Percentiles rank a stretch among this genome's conserved stretches.
Evolutionary conservation across 345 rosid genomes (phyloP).

Genomic region (Fremontodendron californicum): DNA sequence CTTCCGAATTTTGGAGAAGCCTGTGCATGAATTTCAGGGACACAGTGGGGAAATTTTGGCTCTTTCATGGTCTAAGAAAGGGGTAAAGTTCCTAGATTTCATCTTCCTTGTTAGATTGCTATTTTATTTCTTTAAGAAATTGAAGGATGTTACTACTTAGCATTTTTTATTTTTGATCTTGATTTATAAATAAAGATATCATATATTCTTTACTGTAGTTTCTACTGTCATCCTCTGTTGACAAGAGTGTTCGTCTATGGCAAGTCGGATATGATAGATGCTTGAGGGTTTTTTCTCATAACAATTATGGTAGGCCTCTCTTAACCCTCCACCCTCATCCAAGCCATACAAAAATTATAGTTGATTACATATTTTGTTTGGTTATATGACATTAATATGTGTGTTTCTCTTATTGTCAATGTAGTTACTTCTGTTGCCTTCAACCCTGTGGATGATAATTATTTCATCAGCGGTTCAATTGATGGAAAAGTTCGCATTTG

Average conservation of each 20-base stretch:
- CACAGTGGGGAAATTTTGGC: constrained; percentile 56
- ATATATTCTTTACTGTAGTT: constrained; percentile 26
- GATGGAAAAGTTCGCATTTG: constrained; percentile 67
- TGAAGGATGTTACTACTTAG: not conserved
- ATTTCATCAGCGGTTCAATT: constrained; percentile 47
- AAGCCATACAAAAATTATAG: not conserved
- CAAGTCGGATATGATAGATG: constrained; percentile 42
- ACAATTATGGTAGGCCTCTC: constrained; percentile 40
- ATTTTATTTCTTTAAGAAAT: not conserved
- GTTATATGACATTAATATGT: not conserved
- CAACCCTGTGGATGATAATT: constrained; percentile 46
- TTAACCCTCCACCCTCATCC: not conserved
- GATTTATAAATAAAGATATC: not conserved
- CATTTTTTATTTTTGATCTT: not conserved
- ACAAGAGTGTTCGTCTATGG: constrained; percentile 56
- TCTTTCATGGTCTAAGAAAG: constrained; percentile 64
- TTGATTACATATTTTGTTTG: not conserved
- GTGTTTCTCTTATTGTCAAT: not conserved
- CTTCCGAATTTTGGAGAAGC: constrained; percentile 47
- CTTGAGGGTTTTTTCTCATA: constrained; percentile 47
- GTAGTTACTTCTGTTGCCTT: constrained; percentile 53
- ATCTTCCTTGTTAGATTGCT: not conserved
- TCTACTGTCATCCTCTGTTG: constrained; percentile 51
- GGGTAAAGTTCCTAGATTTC: constrained; percentile 29
- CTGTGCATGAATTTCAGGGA: constrained; percentile 57